phyloP scores from a whole-genome alignment of 768 basidiomycete genomes.

The Russula olivacea region DNA sequence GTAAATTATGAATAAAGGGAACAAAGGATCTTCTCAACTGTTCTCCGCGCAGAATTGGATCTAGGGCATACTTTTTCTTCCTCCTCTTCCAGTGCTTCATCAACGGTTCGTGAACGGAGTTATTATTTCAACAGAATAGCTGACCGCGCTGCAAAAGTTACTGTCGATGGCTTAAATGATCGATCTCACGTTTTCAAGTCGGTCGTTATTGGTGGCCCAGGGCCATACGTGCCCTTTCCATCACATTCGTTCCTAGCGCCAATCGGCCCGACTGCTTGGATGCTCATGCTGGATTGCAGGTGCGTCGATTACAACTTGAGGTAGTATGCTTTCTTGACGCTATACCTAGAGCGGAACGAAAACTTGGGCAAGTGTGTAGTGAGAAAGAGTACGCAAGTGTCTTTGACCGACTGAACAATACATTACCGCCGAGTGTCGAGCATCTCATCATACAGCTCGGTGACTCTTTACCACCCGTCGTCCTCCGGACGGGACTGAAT shows the following conservation, averaged over 20 bases:
- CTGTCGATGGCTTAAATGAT: conserved; percentile 70
- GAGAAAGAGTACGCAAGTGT: conserved; percentile 62
- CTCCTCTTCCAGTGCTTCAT: conserved; percentile 92
- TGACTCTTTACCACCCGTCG: conserved; percentile 24
- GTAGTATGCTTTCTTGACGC: conserved; percentile 14
- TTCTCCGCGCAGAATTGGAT: conserved; percentile 55
- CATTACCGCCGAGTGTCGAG: conserved; percentile 60
- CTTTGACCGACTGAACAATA: conserved; percentile 50
- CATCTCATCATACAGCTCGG: conserved; percentile 85
- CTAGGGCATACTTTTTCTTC: conserved; percentile 86
- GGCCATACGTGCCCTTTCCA: conserved; percentile 72
- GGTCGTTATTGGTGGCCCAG: conserved; percentile 65
- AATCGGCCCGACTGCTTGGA: conserved; percentile 68
- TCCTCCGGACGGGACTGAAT: not conserved
- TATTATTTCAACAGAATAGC: conserved; percentile 11
- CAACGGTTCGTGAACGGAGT: conserved; percentile 46
- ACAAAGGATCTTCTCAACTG: not conserved
- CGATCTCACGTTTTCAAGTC: conserved; percentile 61
- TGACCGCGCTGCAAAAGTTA: conserved; percentile 38
- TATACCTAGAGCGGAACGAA: conserved; percentile 72
- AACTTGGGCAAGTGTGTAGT: conserved; percentile 76
- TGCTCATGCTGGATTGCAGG: conserved; percentile 82
- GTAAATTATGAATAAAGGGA: not conserved
- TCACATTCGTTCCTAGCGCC: conserved; percentile 80
- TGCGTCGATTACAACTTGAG: conserved; percentile 31